A percentile compares a stretch with the other conserved stretches of the same genome.
Evolutionary conservation across 2,329 filamentous ascomycete species (phyloP).

Genomic region (Coniosporium tulheliwenetii): DNA sequence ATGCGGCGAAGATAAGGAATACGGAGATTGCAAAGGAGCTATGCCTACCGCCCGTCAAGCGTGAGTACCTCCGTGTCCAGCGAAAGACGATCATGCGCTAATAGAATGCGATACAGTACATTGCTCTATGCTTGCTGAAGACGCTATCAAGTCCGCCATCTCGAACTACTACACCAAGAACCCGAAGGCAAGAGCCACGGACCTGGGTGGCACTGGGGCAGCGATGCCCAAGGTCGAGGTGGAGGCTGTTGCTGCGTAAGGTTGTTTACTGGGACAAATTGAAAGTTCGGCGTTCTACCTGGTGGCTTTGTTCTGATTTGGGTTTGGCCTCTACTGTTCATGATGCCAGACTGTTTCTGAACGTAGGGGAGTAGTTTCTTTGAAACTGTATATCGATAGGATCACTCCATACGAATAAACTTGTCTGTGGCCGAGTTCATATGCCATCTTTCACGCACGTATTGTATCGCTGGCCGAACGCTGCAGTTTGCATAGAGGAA

Average conservation of each 20-base stretch:
- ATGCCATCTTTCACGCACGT: no score
- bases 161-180: conserved; percentile 87
- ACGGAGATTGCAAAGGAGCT: conserved; percentile 97
- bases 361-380: no score
- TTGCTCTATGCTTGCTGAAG: conserved; percentile 84
- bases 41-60: conserved; percentile 73
- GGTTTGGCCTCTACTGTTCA: no score
- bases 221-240: conserved; percentile 51
- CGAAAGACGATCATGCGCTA: neutral
- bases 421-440: no score
- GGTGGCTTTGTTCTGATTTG: no score
- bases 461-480: no score
- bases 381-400: no score
- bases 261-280: neutral
- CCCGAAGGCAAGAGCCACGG: conserved; percentile 56
- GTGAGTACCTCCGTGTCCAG: conserved; percentile 30
- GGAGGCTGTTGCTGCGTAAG: conserved; percentile 31
- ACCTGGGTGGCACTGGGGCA: conserved; percentile 59
- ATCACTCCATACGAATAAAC: no score
- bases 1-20: conserved; percentile 85
- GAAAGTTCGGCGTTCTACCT: no score
- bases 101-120: conserved; percentile 41
- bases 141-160: conserved; percentile 85
- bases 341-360: no score
- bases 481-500: no score